phyloP scores from a whole-genome alignment of 208 protist genomes.

The Trypanosoma boissoni region DNA sequence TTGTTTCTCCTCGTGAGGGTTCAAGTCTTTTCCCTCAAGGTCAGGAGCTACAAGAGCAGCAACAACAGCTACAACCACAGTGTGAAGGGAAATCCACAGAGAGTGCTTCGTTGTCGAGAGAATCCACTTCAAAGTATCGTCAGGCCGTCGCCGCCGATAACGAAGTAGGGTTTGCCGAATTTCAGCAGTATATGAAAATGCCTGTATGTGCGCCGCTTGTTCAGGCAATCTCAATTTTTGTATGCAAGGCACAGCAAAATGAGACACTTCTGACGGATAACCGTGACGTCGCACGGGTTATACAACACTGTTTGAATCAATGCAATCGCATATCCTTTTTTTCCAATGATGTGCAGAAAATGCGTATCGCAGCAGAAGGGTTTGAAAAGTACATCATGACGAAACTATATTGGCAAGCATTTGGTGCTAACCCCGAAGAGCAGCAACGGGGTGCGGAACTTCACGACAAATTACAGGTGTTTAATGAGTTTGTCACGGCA shows the following conservation, averaged over 20 bases:
- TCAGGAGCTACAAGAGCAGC: not conserved
- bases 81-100: not conserved
- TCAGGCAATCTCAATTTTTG: slow-evolving; percentile 48
- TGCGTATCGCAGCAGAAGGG: slow-evolving; percentile 47
- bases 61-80: slow-evolving; percentile 1
- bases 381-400: slow-evolving; percentile 79
- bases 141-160: slow-evolving; percentile 56
- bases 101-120: slow-evolving; percentile 4
- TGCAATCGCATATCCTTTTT: slow-evolving; percentile 27
- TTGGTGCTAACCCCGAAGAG: slow-evolving; percentile 44
- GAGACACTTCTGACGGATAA: slow-evolving; percentile 27
- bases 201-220: slow-evolving; percentile 33
- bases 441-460: slow-evolving; percentile 32
- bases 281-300: slow-evolving; percentile 12
- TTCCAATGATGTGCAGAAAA: slow-evolving; percentile 7
- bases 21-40: too few species aligned
- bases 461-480: slow-evolving; percentile 31
- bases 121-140: slow-evolving; percentile 59
- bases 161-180: slow-evolving; percentile 66
- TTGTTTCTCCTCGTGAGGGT: not conserved
- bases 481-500: slow-evolving; percentile 37
- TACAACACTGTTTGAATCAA: slow-evolving; percentile 20
- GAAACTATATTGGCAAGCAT: slow-evolving; percentile 64
- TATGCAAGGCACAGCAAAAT: slow-evolving; percentile 29
- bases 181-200: slow-evolving; percentile 53